These are phyloP conservation scores for Thalassia testudinum DNA, from an alignment of 116 monocot species.

Conservation along the genomic window DNA sequence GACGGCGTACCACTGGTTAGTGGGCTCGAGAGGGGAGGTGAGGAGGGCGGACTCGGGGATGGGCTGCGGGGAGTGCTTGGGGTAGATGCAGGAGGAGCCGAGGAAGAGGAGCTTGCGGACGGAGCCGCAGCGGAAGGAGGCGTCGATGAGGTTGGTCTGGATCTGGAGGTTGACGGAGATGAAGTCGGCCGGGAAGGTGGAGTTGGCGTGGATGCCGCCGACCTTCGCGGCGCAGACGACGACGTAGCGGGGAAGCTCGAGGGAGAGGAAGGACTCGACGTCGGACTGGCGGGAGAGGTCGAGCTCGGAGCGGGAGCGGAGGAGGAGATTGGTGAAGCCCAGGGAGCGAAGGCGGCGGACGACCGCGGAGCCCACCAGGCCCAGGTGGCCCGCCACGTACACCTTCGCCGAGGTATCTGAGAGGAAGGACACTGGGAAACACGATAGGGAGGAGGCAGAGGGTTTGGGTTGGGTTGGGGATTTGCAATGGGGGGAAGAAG, in stretches of 20 bases:
- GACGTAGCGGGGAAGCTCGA: constrained; percentile 52
- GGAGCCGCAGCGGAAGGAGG: no score
- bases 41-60: constrained; percentile 74
- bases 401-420: constrained; percentile 55
- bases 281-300: constrained; percentile 78
- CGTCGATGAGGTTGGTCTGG: constrained; percentile 81
- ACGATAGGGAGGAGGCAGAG: no score
- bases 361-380: constrained; percentile 57
- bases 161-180: constrained; percentile 82
- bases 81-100: no score
- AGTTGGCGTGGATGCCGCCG: no score
- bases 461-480: no score
- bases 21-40: constrained; percentile 69
- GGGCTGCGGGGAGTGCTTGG: constrained; percentile 78
- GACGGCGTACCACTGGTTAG: constrained; percentile 91
- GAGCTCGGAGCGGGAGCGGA: constrained; percentile 43
- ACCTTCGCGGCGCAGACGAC: no score
- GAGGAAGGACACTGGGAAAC: constrained; percentile 63
- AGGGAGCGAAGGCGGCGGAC: constrained; percentile 26
- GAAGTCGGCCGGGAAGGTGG: constrained; percentile 80
- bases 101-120: no score
- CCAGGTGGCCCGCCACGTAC: constrained; percentile 68
- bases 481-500: no score
- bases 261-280: constrained; percentile 70
- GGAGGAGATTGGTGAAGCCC: constrained; percentile 41